phyloP scores from a whole-genome alignment of 2,329 filamentous ascomycete genomes.

The Aspergillus sojae region DNA sequence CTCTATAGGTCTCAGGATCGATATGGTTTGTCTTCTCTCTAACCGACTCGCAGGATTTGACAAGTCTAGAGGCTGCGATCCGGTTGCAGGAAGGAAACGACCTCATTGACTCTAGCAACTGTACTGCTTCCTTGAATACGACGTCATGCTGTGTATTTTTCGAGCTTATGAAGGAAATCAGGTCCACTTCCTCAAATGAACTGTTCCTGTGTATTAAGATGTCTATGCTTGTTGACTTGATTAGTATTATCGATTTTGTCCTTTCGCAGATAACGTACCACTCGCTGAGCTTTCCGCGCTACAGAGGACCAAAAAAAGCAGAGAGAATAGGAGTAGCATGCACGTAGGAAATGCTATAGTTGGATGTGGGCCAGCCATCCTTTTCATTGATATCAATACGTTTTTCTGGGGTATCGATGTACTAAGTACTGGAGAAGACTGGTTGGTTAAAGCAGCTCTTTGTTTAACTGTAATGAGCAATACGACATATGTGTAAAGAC shows the following conservation, averaged over 20 bases:
- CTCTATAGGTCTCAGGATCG: slow-evolving; percentile 29
- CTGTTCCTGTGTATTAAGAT: slow-evolving; percentile 11
- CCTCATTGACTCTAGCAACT: slow-evolving; percentile 49
- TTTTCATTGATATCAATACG: not conserved
- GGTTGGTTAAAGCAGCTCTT: not conserved
- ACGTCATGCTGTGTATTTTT: slow-evolving; percentile 31
- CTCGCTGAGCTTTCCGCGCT: not conserved
- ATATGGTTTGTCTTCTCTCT: slow-evolving; percentile 34
- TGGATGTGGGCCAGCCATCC: not conserved
- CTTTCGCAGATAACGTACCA: not conserved
- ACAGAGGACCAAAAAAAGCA: not conserved
- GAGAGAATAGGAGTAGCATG: not conserved
- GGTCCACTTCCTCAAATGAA: slow-evolving; percentile 25
- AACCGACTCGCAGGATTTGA: slow-evolving; percentile 57
- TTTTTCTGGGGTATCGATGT: no score
- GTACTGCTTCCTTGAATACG: slow-evolving; percentile 47
- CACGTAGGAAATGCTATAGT: not conserved
- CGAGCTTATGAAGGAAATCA: slow-evolving; percentile 30
- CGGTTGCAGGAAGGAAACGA: slow-evolving; percentile 55
- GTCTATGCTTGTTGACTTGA: not conserved
- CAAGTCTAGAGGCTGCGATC: slow-evolving; percentile 54
- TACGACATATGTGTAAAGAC: not conserved
- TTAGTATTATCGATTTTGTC: not conserved
- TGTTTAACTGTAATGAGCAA: not conserved
- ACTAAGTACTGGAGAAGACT: not conserved